Evolutionary conservation across 179 eudicot genomes (phyloP).

Genomic region (Drosera spatulata): DNA sequence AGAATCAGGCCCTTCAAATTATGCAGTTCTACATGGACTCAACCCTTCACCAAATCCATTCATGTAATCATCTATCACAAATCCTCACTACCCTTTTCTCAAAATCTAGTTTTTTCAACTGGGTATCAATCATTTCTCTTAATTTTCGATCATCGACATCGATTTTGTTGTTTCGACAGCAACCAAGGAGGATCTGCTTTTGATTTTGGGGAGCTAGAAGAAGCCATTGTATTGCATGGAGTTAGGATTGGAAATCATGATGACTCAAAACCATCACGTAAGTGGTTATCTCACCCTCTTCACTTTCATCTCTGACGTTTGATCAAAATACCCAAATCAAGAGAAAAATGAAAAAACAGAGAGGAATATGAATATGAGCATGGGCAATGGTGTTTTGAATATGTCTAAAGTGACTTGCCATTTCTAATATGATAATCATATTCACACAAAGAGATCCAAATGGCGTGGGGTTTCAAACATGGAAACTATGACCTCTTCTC

Average conservation of each 20-base stretch:
- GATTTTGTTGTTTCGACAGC: constrained; percentile 12
- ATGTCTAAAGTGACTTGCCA: constrained; percentile 31
- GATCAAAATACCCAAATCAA: constrained; percentile 27
- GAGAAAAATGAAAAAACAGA: neutral
- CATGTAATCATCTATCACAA: constrained; percentile 19
- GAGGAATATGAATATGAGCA: constrained; percentile 4
- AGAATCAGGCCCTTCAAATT: constrained; percentile 33
- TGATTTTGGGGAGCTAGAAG: constrained; percentile 63
- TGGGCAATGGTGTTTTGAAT: constrained; percentile 19
- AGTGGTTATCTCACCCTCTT: neutral
- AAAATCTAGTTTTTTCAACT: neutral
- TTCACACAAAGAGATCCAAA: constrained; percentile 27
- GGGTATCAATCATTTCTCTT: neutral
- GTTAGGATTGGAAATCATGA: constrained; percentile 43
- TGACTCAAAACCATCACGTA: constrained; percentile 48
- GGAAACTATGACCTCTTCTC: constrained; percentile 33
- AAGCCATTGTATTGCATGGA: constrained; percentile 70
- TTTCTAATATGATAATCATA: constrained; percentile 47
- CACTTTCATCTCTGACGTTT: constrained; percentile 26
- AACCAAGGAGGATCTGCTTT: constrained; percentile 52
- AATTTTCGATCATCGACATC: neutral
- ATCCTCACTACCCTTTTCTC: neutral
- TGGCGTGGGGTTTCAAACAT: constrained; percentile 56
- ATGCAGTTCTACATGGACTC: constrained; percentile 25
- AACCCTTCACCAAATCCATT: constrained; percentile 22